Percentiles rank a stretch among this genome's conserved stretches.
These are phyloP conservation scores for Backusella luteola DNA, from an alignment of 192 early-diverging fungal genomes.

Conservation along the genomic window DNA sequence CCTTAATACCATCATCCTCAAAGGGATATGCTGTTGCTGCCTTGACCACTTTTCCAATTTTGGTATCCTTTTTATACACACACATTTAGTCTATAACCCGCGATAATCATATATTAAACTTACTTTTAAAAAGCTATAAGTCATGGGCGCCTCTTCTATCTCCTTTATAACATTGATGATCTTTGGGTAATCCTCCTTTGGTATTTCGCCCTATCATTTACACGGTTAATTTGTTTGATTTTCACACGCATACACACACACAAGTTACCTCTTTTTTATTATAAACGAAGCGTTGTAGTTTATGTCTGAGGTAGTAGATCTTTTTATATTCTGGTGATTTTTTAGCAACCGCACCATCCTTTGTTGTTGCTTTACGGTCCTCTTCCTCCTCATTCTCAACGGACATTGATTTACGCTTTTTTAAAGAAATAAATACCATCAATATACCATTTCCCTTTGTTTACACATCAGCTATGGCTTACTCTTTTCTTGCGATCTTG, in stretches of 20 bases:
- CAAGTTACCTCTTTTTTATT: constrained; percentile 26
- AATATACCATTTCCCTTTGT: neutral
- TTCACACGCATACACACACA: neutral
- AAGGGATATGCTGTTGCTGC: constrained; percentile 25
- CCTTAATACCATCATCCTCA: constrained; percentile 21
- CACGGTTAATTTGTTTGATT: neutral
- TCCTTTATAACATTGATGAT: constrained; percentile 25
- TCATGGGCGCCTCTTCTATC: constrained; percentile 29
- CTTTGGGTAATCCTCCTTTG: constrained; percentile 31
- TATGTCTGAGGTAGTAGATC: constrained; percentile 28
- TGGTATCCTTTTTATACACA: constrained; percentile 26
- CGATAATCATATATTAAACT: neutral
- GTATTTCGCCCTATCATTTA: constrained; percentile 22
- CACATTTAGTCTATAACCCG: neutral
- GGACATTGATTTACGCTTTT: constrained; percentile 9
- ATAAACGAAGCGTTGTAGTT: constrained; percentile 32
- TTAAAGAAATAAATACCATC: neutral
- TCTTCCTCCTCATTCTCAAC: constrained; percentile 6
- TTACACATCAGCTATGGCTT: neutral
- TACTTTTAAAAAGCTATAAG: constrained; percentile 31
- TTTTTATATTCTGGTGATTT: constrained; percentile 22
- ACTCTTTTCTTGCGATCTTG: constrained; percentile 11
- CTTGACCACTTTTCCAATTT: constrained; percentile 39
- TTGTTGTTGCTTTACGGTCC: neutral
- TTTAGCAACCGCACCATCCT: neutral